Evolutionary conservation across 2,329 filamentous ascomycete genomes (phyloP), one percentile per base, ranked within the genome.

Genomic region (Neophaeococcomyces aloes): DNA sequence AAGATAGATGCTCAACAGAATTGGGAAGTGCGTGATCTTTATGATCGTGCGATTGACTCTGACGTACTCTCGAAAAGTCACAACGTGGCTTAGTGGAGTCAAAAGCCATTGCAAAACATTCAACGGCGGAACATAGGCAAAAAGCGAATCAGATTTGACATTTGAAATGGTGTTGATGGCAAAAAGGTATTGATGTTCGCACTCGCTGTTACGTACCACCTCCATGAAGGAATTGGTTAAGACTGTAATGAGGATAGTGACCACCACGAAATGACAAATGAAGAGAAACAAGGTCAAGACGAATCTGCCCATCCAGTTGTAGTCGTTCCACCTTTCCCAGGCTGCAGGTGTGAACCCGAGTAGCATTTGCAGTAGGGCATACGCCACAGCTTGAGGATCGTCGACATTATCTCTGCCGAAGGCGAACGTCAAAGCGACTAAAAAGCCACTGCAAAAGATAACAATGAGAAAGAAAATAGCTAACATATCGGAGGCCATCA

Each of bases 121-220:
- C 11, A 84, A 82, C 0, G 89, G 89, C 1, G 89, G 84, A 48
- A 95, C 77, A 59, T 95, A 95, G 3, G 86, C 93, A 68, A 96
- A 96, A 0, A 95, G 69, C 0, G 87, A 84, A 60, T 96, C 89
- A n/a, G 91, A 94, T 63, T 95, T 96, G 52, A 95, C 89, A 85
- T 94, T 93, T 3, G 86, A 93, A 38, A 95, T 94, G 3, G 89
- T 93, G 59, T 95, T 96, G 61, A 96, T 87, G 0, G 89, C 89
- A 58, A 96, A 95, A 2, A 95, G 66, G 59, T 94, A 95, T 52
- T 81, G 78, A 55, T 95, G 88, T 63, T 95, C 89, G 60, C 95
- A 83, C 43, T 86, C 86, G 6, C 88, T 87, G 58, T 95, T 95
- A 40, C 86, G 86, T 2, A 91, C 86, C 59, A 95, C 89, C 1